Base-by-base conservation (phyloP, 164 flowering plant species). In the Hamamelis virginiana region DNA sequence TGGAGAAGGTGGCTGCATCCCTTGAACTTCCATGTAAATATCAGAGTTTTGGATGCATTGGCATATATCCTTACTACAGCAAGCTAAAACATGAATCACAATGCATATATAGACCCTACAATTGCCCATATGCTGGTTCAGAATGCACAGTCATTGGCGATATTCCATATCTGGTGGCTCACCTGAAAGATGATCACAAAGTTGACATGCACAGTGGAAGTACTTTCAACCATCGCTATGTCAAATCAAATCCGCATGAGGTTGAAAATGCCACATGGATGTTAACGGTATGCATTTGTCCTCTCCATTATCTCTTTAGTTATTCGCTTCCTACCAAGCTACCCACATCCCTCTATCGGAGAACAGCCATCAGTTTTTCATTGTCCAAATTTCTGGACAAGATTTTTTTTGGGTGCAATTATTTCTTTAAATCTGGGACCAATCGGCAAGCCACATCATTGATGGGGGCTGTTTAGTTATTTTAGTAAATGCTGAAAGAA, bases 211-310 rank as follows among this genome's bases (percentile, higher is more conserved):
- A 94, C 81, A 84, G 67, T 74, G 96, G 98, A 16, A 83, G 89
- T 72, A 91, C 97, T 46, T 94, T 94, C 81, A 94, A 94, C 79
- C 98, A 91, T 72, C 94, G 96, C 2, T 94, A 91, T 79, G 98
- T 94, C 62, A 94, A 94, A 77, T 82, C 96, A 14, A 94, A 91
- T 83, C 97, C 98, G 0, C 94, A 86, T 70, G 97, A 92, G 60
- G 97, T 92, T 57, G 97, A 90, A 74, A 90, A 92, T 74, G 94
- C 94, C 21, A 94, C 98, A 6, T 91, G 97, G 97, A 94, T 94
- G 97, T 80, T 94, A 48, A 94, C 97, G 83, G 98, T 93, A 88
- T 59, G 45, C 23, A 44, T 9, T 71, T 51, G 21, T 10, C 44
- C n/a, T 63, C 18, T 48, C 41, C 43, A 57, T 28, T 38, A 53